These are phyloP conservation scores for Leccinum subtestaceum DNA, from an alignment of 768 basidiomycete species.

Conservation along the genomic window DNA sequence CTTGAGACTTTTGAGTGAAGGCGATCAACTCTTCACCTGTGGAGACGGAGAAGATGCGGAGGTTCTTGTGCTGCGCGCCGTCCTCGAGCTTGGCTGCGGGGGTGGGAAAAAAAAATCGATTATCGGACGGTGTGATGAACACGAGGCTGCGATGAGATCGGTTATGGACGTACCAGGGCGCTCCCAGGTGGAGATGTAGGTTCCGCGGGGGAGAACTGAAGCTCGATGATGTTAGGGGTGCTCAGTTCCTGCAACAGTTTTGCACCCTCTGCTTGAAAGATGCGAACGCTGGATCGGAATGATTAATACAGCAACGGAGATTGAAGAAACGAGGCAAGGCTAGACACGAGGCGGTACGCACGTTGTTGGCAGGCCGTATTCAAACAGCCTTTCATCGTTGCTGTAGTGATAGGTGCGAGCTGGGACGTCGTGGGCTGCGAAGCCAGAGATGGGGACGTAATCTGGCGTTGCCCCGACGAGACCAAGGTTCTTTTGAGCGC, in stretches of 20 bases:
- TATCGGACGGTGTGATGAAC: conserved; percentile 13
- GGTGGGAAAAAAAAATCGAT: no score
- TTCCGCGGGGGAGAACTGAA: conserved; percentile 92
- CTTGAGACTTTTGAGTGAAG: no score
- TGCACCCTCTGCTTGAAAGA: conserved; percentile 72
- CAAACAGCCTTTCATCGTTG: conserved; percentile 82
- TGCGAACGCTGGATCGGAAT: conserved; percentile 53
- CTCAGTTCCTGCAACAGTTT: conserved; percentile 73
- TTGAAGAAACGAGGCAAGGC: conserved; percentile 5
- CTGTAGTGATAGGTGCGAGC: conserved; percentile 81
- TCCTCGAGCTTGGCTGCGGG: no score
- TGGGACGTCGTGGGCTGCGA: conserved; percentile 63
- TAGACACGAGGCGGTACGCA: conserved; percentile 40
- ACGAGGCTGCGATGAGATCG: conserved; percentile 20
- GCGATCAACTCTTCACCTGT: no score
- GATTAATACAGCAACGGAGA: conserved; percentile 14
- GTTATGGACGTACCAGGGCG: conserved; percentile 56
- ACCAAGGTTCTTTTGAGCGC: conserved; percentile 91
- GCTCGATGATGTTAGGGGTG: conserved; percentile 73
- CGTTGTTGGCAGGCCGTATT: conserved; percentile 75
- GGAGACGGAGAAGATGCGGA: no score
- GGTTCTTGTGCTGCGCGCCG: no score
- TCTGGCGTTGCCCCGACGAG: conserved; percentile 80
- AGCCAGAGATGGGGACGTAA: conserved; percentile 63
- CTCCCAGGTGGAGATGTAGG: conserved; percentile 95